Evolutionary conservation across 1,139 yeast genomes (phyloP), one percentile per base, ranked within the genome.

Genomic region (Taphrina deformans): DNA sequence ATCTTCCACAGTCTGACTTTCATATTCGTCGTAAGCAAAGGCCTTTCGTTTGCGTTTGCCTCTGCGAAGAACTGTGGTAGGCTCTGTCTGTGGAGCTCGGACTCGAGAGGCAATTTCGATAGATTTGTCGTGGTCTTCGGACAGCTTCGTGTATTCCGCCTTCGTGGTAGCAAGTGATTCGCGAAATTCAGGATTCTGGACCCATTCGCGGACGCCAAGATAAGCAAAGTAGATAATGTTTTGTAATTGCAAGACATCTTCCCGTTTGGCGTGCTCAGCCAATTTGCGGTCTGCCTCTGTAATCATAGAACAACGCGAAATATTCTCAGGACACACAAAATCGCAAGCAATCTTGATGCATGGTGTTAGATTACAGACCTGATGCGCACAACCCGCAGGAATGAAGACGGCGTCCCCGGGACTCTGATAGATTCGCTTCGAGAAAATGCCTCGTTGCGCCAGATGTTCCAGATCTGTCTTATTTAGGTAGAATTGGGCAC

Each of bases 321-420:
- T 23, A 27, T 68, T 68, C 65, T 68, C 70, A 2, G 70, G 69
- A 10, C 69, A 65, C 18, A 68, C 67, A 26, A 68, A 68, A 26
- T 66, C 67, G 41, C 66, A 53, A 7, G 69, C 66, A 14, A 66
- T 68, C 35, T 68, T 68, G 45, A 68, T 60, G 40, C 69, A 67
- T 10, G 69, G 55, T 12, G 69, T 60, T 16, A 67, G 48, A 45
- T 67, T 68, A 21, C 69, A 65, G n/a, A 66, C 69, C 50, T 68
- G 70, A 52, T 64, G 67, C 3, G 69, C 67, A 52, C 70, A 68
- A 7, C 70, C 70, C 5, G 70, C 70, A n/a, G 70, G 70, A 23
- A 68, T 67, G 29, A 68, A 60, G 61, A 68, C 69, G 4, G 69
- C 69, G 46, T 68, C 69, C 9, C 69, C 69, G 2, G 69, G 69